Evolutionary conservation across 2,329 filamentous ascomycete genomes (phyloP), one percentile per base, ranked within the genome.

Genomic region (Fusarium palustre): DNA sequence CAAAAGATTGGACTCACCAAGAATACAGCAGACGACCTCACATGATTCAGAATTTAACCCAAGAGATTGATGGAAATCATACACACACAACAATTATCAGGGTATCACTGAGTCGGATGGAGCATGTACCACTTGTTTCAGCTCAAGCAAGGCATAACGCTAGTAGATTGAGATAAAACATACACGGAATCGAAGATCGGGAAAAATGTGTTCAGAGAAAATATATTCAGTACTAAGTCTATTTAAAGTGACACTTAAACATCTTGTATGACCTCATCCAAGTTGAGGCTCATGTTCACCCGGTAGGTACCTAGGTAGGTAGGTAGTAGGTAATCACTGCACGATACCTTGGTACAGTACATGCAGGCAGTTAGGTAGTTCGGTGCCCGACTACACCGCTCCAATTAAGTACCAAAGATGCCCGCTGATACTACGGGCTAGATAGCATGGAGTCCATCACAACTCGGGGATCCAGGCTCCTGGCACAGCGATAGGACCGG

Each of bases 191-290:
- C 31, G 7, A 22, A 30, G 7, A 36, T 22, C 20, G n/a, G 3
- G 28, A 20, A 38, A 13, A 46, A 39, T n/a, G 36, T 34, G 15
- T 12, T 22, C 22, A n/a, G n/a, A 22, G 22, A 13, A 25, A 20
- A 34, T 4, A 0, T 8, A 6, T 39, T 16, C 20, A 16, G 10
- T 30, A 15, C 28, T 30, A 30, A 30, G 31, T 30, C 10, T 43
- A 25, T 41, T 36, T 42, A 12, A 20, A 46, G 16, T 33, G 58
- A 59, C 38, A 68, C 31, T 31, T 28, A 55, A 62, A 33, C 46
- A 52, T 61, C 58, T 31, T 34, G 50, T 33, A 74, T 74, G 72
- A 70, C 72, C 72, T 74, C 72, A 74, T 74, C 55, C 34, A 64
- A 45, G 42, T 48, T 65, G 60, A 47, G 45, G 46, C 54, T 64